phyloP scores from a whole-genome alignment of 2,329 filamentous ascomycete genomes.

The Penicillium sp. region DNA sequence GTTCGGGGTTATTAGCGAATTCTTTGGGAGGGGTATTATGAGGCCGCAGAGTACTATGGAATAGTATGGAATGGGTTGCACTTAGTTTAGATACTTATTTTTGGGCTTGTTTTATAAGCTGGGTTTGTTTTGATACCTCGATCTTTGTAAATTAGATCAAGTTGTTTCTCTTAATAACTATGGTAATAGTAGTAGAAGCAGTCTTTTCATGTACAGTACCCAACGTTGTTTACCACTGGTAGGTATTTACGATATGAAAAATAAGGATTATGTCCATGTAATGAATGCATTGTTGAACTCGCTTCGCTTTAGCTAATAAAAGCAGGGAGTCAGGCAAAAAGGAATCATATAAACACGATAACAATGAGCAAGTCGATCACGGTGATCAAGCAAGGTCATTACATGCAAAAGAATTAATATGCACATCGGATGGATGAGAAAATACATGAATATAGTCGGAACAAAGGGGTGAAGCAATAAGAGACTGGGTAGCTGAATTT shows the following conservation, averaged over 20 bases:
- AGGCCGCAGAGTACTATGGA: constrained; percentile 42
- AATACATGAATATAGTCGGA: constrained; percentile 5
- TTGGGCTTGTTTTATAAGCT: background rate
- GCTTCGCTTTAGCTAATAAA: constrained; percentile 9
- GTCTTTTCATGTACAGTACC: background rate
- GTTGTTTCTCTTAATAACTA: background rate
- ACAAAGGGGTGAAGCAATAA: background rate
- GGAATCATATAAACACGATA: constrained; percentile 5
- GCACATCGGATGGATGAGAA: constrained; percentile 4
- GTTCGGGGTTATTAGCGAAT: constrained; percentile 89
- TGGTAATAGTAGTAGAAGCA: background rate
- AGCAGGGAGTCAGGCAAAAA: background rate
- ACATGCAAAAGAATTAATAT: constrained; percentile 4
- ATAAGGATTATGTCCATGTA: background rate
- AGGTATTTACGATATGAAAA: background rate
- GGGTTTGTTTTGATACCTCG: constrained; percentile 11
- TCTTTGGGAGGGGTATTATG: constrained; percentile 95
- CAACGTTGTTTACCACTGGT: background rate
- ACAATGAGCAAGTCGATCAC: background rate
- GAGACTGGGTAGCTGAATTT: background rate
- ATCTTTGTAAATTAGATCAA: constrained; percentile 5
- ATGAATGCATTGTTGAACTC: constrained; percentile 12
- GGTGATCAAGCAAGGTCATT: background rate
- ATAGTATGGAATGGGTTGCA: background rate
- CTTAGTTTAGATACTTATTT: constrained; percentile 2